Evolutionary conservation across 306 rosid species (phyloP).

Genomic region (Trifolium pratense): DNA sequence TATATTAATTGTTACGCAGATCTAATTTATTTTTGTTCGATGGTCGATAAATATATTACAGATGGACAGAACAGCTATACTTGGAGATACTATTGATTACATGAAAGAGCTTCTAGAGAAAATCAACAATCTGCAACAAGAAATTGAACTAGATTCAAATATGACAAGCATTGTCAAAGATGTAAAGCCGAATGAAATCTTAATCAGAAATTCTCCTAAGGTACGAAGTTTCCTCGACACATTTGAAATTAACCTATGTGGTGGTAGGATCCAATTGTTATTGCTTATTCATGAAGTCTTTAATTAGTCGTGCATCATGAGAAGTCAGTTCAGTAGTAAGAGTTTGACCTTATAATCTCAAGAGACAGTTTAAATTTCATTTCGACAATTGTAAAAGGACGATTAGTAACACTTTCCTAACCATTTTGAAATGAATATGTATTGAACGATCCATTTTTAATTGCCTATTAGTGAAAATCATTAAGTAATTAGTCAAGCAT

Average conservation of each 20-base stretch:
- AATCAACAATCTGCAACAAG: conserved; percentile 67
- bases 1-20: conserved; percentile 15
- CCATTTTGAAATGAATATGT: not conserved
- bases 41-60: conserved; percentile 29
- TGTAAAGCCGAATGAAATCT: conserved; percentile 64
- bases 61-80: conserved; percentile 98
- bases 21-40: conserved; percentile 37
- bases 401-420: not conserved
- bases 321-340: not conserved
- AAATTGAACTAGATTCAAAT: conserved; percentile 56
- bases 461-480: not conserved
- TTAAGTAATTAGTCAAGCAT: not conserved
- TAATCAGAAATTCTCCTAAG: conserved; percentile 81
- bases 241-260: not conserved
- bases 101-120: conserved; percentile 88
- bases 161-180: conserved; percentile 58
- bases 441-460: not conserved
- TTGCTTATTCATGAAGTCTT: not conserved
- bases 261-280: not conserved
- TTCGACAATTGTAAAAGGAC: not conserved
- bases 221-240: conserved; percentile 40
- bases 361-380: not conserved
- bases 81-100: conserved; percentile 94
- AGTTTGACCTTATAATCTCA: not conserved
- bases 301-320: not conserved